Evolutionary conservation across 345 rosid species (phyloP), one percentile per base, ranked within the genome.

Genomic region (Cardamine resedifolia): DNA sequence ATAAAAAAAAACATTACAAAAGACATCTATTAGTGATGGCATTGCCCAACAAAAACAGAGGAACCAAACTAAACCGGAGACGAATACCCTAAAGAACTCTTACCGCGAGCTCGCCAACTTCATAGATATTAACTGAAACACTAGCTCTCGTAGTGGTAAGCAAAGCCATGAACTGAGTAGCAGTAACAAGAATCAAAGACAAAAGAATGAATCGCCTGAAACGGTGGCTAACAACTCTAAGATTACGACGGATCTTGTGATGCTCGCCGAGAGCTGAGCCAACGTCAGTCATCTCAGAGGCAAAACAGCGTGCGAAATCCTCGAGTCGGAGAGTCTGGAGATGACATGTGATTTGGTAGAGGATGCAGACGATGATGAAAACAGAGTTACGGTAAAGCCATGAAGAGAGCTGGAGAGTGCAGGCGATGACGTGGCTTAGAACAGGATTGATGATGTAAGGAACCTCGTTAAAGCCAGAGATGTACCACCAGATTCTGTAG

Each of bases 401-500:
- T 3, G 96, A 90, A 45, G 64, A 67, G 53, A 92, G 88, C 82
- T 90, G 96, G 82, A 93, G 81, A 14, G 82, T 45, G 76, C 96
- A 93, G 0, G 79, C 63, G 6, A 93, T 27, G 47, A 81, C 74
- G 70, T 86, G 77, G 57, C 97, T 90, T 7, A 78, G 68, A 47
- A 79, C 67, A 5, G 67, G 68, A 78, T 87, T 88, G n/a, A 75
- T 68, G 7, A 80, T 45, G 74, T 86, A 88, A 43, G 96, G 97
- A 58, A 93, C 86, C 66, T 83, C 23, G 47, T 80, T 7, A 3
- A 69, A 79, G 64, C 97, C 98, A 1, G 92, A 76, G 63, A 80
- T 79, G 71, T 86, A 93, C 97, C 98, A 93, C 98, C 98, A 93
- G 44, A 90, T 84, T 78, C 86, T 87, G 79, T 93, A 93, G 19